These are phyloP conservation scores for Mrakia frigida DNA, from an alignment of 768 basidiomycete genomes.

Conservation along the genomic window DNA sequence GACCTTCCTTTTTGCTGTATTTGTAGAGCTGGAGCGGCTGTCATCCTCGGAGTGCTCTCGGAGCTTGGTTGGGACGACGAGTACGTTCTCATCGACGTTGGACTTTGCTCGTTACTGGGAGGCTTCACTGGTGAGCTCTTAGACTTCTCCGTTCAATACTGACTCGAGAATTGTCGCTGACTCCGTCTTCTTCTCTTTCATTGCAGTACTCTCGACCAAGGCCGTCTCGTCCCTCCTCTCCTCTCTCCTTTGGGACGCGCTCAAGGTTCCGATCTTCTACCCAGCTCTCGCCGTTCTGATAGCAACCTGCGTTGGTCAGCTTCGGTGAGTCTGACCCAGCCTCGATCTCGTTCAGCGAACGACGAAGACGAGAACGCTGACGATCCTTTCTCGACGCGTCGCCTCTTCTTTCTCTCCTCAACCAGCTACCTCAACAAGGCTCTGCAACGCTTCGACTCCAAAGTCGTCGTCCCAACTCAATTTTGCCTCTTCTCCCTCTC, in stretches of 20 bases:
- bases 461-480: constrained; percentile 28
- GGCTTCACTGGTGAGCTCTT: constrained; percentile 11
- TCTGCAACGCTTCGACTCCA: constrained; percentile 16
- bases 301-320: constrained; percentile 25
- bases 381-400: neutral
- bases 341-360: no score
- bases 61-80: constrained; percentile 58
- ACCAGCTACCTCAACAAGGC: constrained; percentile 30
- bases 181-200: constrained; percentile 8
- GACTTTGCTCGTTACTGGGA: constrained; percentile 59
- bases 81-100: constrained; percentile 79
- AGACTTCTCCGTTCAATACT: neutral
- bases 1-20: neutral
- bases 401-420: neutral
- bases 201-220: constrained; percentile 94
- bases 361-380: neutral
- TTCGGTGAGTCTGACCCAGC: constrained; percentile 1
- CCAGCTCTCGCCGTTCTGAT: constrained; percentile 3
- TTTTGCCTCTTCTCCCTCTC: constrained; percentile 26
- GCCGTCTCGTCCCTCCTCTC: constrained; percentile 82
- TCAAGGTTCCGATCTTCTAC: constrained; percentile 14
- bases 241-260: constrained; percentile 27
- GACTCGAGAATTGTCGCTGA: neutral
- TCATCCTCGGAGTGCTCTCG: constrained; percentile 60
- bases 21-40: constrained; percentile 36